Base-by-base conservation (phyloP, 2,329 filamentous ascomycete genomes). In the Ceratocystiopsis brevicomis region DNA sequence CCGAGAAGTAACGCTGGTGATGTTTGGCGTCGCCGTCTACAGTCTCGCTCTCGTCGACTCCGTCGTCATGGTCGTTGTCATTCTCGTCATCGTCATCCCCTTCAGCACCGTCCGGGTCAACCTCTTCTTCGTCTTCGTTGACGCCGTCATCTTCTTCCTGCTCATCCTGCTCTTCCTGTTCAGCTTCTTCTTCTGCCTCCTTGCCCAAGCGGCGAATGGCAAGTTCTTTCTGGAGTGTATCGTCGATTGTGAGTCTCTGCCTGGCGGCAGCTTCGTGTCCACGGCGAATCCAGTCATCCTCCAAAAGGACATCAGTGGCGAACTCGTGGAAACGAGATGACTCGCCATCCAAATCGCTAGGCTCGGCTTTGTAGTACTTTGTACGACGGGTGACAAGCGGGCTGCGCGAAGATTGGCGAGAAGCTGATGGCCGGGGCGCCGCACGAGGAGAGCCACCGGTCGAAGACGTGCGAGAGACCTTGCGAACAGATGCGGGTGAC, bases 161-260 rank as follows among this genome's bases (percentile, higher is more conserved):
- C 5, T 71, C 65, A 9, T 78, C 76, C n/a, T 80, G 76, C 41
- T 83, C 78, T 44, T 84, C 79, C 44, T 81, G 68, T 11, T 79
- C 64, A 4, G 78, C 87, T 60, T 96, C 90, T 53, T 92, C 84
- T 56, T 96, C 90, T 1, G 78, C 90, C 60, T 98, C 88, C 56
- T 84, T 79, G 40, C 78, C 88, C 21, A 96, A 64, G 48, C 81
- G 78, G 40, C 88, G 79, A 49, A 98, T 90, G 30, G 76, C 76
- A 48, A 85, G 86, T 61, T 98, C 90, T 60, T 93, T 92, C 57
- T 76, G 71, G 50, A 98, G 68, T 5, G 87, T 93, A 56, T 96
- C 90, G 51, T 80, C 77, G 50, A 98, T 78, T 4, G 87, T 96
- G 36, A 98, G 68, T 54, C 83, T 85, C 34, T 48, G 45, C 44